A percentile compares a stretch with the other conserved stretches of the same genome.
phyloP scores from a whole-genome alignment of 257 asterid genomes.

The Haberlea rhodopensis region DNA sequence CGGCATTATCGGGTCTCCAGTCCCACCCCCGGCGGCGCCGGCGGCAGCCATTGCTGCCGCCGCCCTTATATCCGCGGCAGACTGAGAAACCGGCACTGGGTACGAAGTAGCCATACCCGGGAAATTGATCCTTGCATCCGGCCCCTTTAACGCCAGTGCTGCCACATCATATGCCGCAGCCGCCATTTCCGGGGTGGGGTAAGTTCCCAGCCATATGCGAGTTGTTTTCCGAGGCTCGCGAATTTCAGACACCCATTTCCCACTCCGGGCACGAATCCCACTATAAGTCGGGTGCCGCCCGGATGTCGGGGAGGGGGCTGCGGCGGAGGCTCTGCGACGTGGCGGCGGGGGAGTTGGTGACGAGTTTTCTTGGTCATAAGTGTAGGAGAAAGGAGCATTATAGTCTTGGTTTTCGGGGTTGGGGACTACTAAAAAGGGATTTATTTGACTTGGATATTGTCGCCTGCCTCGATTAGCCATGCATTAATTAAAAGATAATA shows the following conservation, averaged over 20 bases:
- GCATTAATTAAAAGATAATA: not conserved
- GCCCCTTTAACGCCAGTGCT: constrained; percentile 50
- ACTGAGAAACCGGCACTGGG: constrained; percentile 40
- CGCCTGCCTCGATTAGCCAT: not conserved
- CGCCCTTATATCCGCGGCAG: constrained; percentile 36
- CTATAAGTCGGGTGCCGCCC: constrained; percentile 45
- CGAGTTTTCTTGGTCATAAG: not conserved
- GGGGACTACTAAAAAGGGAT: not conserved
- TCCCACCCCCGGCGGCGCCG: constrained; percentile 5
- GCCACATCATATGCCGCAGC: constrained; percentile 68
- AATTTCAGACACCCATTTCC: constrained; percentile 67
- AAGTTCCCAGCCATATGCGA: constrained; percentile 67
- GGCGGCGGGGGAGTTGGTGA: constrained; percentile 13
- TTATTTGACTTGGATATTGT: not conserved
- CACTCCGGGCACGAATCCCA: constrained; percentile 50
- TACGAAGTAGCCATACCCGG: constrained; percentile 27
- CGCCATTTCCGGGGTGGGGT: constrained; percentile 61
- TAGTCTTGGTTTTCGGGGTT: not conserved
- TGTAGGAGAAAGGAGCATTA: not conserved
- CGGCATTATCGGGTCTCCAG: not conserved
- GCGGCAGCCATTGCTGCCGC: constrained; percentile 44
- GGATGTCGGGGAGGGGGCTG: constrained; percentile 20
- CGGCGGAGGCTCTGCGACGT: constrained; percentile 15
- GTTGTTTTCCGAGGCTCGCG: constrained; percentile 56
- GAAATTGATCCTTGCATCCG: constrained; percentile 39